These are phyloP conservation scores for Kodamaea anthophila DNA, from an alignment of 1,139 yeast genomes.

Conservation along the genomic window DNA sequence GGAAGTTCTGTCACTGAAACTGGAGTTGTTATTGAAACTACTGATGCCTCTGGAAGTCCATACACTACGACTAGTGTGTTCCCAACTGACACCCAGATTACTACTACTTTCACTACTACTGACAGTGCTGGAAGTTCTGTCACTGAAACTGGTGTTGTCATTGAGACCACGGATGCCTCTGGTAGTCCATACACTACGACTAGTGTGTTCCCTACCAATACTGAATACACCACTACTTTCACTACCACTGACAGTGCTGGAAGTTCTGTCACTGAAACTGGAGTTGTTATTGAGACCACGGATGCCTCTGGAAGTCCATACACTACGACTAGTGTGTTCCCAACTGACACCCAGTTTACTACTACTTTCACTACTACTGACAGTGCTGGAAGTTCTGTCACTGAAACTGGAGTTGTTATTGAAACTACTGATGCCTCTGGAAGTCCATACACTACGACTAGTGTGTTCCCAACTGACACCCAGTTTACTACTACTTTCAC, in stretches of 20 bases:
- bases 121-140: constrained; percentile 5
- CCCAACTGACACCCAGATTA: constrained; percentile 4
- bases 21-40: constrained; percentile 6
- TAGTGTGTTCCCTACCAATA: constrained; percentile 3
- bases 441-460: constrained; percentile 1
- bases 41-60: constrained; percentile 10
- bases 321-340: constrained; percentile 4
- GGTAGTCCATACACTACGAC: constrained; percentile 11
- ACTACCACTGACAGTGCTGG: constrained; percentile 7
- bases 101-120: constrained; percentile 2
- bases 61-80: constrained; percentile 10
- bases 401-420: constrained; percentile 12
- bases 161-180: constrained; percentile 9
- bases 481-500: constrained; percentile 6
- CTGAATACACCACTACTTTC: constrained; percentile 8
- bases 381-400: constrained; percentile 3
- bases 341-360: constrained; percentile 3
- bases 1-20: constrained; percentile 6
- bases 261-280: constrained; percentile 2
- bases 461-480: constrained; percentile 1
- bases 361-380: constrained; percentile 5
- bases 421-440: constrained; percentile 8
- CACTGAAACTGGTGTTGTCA: constrained; percentile 12
- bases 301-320: constrained; percentile 9
- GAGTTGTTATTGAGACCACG: constrained; percentile 6